phyloP scores from a whole-genome alignment of 2,329 filamentous ascomycete genomes.

The Cercospora sp. region DNA sequence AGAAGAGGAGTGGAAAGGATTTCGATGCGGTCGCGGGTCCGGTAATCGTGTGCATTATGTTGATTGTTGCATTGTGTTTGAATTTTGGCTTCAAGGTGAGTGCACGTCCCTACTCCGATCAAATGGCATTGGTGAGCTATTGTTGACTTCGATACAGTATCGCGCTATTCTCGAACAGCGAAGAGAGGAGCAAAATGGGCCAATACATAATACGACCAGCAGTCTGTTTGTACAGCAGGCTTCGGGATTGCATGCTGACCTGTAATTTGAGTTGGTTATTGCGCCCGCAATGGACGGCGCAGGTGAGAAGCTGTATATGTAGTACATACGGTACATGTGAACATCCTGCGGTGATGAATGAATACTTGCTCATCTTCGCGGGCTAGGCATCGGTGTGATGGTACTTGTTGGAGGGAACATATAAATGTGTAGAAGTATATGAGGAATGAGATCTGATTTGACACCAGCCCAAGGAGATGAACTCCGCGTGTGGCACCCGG shows the following conservation, averaged over 20 bases:
- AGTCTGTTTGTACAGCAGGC: background rate
- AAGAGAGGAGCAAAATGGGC: background rate
- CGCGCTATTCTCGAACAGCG: background rate
- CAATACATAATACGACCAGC: background rate
- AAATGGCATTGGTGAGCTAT: background rate
- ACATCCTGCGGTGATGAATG: background rate
- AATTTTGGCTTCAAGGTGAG: slow-evolving; percentile 80
- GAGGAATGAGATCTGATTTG: background rate
- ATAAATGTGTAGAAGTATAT: background rate
- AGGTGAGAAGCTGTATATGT: background rate
- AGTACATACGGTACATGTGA: background rate
- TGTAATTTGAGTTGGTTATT: background rate
- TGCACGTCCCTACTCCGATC: background rate
- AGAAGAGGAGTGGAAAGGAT: slow-evolving; percentile 82
- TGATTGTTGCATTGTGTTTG: slow-evolving; percentile 75
- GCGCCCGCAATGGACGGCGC: background rate
- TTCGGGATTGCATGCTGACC: background rate
- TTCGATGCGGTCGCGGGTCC: slow-evolving; percentile 90
- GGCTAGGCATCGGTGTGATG: background rate
- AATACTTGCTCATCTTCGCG: background rate
- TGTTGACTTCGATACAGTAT: background rate
- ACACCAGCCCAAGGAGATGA: background rate
- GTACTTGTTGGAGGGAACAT: background rate
- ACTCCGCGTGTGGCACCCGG: background rate
- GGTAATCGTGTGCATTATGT: slow-evolving; percentile 74